Base-by-base conservation (phyloP, 306 rosid genomes). In the Castanea crenata region DNA sequence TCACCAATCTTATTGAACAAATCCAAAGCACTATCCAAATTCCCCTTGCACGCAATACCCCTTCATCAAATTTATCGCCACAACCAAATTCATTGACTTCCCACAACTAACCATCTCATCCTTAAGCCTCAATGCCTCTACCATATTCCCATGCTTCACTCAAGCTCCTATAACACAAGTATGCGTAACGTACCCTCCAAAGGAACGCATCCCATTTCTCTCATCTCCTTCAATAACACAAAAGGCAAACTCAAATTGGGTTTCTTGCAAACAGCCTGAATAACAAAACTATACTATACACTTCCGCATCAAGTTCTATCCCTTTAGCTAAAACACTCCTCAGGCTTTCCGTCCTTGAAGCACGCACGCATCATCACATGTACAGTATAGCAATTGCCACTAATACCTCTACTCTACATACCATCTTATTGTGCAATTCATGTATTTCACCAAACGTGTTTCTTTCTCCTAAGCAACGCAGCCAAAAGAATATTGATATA, bases 141-240 rank as follows among this genome's bases (percentile, higher is more conserved):
- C 27, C 27, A 25, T 25, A 25, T 25, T 25, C 27, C 27, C 27
- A 25, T 25, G 27, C 27, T 25, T 25, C 27, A 25, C 27, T 0
- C 27, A 25, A 25, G 27, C 27, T 25, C 27, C 27, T 25, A 25
- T 25, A 25, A 25, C 27, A 25, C 27, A 25, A 0, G 27, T 25
- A 25, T 25, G 1, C 27, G 27, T 25, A 25, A 25, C 27, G 27
- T 25, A 25, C 27, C 27, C 1, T 81, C 85, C 0, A 90, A 86
- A 6, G 90, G 94, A 78, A 80, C 81, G 90, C 87, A 94, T 25
- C 96, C 88, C 69, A 56, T 52, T 71, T 82, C 85, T 69, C 81
- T 92, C 98, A 92, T 94, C 84, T 89, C 88, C 78, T 79, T 77
- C 83, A 92, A 74, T 77, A 89, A 75, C 77, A 55, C 62, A 56